phyloP scores from a whole-genome alignment of 805 yeast species.

The Debaryomyces maramus region DNA sequence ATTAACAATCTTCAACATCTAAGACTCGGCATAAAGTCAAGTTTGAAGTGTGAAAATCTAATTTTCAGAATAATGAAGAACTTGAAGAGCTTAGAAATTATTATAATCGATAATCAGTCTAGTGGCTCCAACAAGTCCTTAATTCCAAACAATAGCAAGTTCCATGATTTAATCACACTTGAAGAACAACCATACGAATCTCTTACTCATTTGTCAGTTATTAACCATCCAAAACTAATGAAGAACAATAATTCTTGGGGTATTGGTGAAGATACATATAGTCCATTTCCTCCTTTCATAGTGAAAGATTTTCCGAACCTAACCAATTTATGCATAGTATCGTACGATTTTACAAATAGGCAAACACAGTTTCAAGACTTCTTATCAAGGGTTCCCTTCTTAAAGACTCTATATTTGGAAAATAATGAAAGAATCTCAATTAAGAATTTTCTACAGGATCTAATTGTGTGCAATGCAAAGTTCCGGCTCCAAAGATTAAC shows the following conservation, averaged over 20 bases:
- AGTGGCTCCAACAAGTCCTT: conserved; percentile 17
- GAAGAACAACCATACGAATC: conserved; percentile 1
- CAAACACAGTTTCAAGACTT: conserved; percentile 30
- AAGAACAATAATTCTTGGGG: conserved; percentile 9
- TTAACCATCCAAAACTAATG: conserved; percentile 29
- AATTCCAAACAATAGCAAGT: conserved; percentile 18
- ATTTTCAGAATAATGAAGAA: conserved; percentile 25
- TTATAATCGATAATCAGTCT: conserved; percentile 18
- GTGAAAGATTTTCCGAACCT: conserved; percentile 21
- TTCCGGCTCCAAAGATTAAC: conserved; percentile 26
- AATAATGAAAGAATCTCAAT: conserved; percentile 32
- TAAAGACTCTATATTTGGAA: conserved; percentile 30
- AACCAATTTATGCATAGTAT: conserved; percentile 26
- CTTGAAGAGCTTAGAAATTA: conserved; percentile 23
- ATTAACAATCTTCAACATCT: conserved; percentile 20
- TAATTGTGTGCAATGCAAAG: conserved; percentile 28
- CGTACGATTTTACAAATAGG: conserved; percentile 30
- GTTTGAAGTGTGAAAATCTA: conserved; percentile 16
- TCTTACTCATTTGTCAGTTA: conserved; percentile 20
- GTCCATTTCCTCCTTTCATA: conserved; percentile 27
- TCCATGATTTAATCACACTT: conserved; percentile 7
- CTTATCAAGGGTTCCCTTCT: conserved; percentile 15
- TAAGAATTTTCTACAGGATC: conserved; percentile 25
- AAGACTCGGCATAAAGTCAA: conserved; percentile 29
- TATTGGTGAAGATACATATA: conserved; percentile 17